Percentiles rank a stretch among this genome's conserved stretches.
These are phyloP conservation scores for Neurospora sp. DNA, from an alignment of 495 filamentous ascomycete genomes.

Conservation along the genomic window DNA sequence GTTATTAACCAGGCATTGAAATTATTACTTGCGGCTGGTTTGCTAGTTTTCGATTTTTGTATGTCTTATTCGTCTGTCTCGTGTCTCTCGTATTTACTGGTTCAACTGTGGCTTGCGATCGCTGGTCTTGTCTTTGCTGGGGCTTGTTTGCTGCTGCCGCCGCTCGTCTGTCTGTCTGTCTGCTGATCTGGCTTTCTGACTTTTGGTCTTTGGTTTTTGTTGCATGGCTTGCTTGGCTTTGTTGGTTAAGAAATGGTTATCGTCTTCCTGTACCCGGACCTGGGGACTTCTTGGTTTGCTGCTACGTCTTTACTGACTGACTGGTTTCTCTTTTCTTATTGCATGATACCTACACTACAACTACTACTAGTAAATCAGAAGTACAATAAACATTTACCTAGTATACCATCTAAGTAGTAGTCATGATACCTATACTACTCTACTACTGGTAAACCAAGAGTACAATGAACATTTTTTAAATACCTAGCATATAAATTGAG, in stretches of 20 bases:
- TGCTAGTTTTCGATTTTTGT: slow-evolving; percentile 2
- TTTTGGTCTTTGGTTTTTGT: neutral
- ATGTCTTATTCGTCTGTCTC: slow-evolving; percentile 1
- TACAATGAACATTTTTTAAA: neutral
- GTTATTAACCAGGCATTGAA: neutral
- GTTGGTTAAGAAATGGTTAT: neutral
- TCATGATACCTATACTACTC: neutral
- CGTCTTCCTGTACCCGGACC: neutral
- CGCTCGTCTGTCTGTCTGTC: neutral
- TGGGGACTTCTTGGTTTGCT: neutral
- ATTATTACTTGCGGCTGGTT: neutral
- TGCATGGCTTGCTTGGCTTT: neutral
- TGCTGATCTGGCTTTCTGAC: neutral
- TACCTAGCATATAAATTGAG: neutral
- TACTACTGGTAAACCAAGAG: neutral
- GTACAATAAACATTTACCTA: no score
- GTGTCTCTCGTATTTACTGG: neutral
- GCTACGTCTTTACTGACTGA: neutral
- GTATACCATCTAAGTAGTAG: no score
- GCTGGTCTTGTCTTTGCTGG: neutral
- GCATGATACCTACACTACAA: neutral
- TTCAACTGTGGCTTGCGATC: neutral
- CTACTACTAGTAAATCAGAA: no score
- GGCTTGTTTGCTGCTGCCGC: neutral
- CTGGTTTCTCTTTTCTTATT: neutral